Evolutionary conservation across 1,284 basidiomycete genomes (phyloP), one percentile per base, ranked within the genome.

Genomic region (Sanghuangporus sanghuang): DNA sequence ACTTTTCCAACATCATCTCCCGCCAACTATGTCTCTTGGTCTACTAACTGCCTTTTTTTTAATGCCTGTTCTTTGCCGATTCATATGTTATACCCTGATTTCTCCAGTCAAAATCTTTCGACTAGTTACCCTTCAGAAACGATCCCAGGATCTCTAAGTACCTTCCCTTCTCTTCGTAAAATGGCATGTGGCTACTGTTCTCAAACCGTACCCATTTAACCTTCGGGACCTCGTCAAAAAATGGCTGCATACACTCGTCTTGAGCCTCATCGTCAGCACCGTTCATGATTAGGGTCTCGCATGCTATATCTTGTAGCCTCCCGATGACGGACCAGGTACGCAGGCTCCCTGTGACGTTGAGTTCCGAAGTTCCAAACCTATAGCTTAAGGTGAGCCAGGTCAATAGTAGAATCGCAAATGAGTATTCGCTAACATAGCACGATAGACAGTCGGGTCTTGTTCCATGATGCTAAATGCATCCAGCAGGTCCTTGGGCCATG

Each of bases 281-380:
- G 50, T 75, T 74, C 14, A 73, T 66, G n/a, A 79, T 38, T 2
- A 79, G 68, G 1, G 76, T 77, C 1, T 71, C 68, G 6, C 63
- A 67, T 0, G 35, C 44, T 39, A 79, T 78, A 0, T 70, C 72
- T 56, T 72, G 73, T 0, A 77, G 66, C 36, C 70, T 69, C 21
- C 74, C 71, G 6, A 73, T 61, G 58, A 71, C 67, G 1, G 70
- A 68, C 76, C 76, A 78, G 1, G 63, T 65, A 67, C 71, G 73
- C 12, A 78, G 59, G 4, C 71, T 68, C 9, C 76, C 76, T 1
- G 64, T 69, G 16, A 68, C 61, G 44, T 65, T 67, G 55, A 77
- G 73, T 60, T 73, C 71, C 1, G 71, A 71, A 1, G 71, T 66
- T 12, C 77, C 77, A 9, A 69, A 62, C 76, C 77, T 35, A 48